Percentiles rank a stretch among this genome's conserved stretches.
phyloP scores from a whole-genome alignment of 228 moss, liverwort and hornwort species.

The Sphagnum fallax region DNA sequence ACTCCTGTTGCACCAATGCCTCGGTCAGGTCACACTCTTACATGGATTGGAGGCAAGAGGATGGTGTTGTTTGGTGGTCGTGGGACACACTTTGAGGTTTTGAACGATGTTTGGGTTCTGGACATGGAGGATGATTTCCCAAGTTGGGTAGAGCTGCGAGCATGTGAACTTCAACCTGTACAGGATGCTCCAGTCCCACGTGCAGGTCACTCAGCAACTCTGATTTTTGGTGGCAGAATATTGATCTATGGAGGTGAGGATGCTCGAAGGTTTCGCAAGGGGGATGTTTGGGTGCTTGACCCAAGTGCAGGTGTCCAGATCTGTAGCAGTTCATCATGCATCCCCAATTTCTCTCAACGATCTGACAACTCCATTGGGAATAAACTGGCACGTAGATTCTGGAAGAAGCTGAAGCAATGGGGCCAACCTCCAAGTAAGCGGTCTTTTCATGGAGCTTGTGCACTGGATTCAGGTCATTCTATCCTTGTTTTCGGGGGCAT shows the following conservation, averaged over 20 bases:
- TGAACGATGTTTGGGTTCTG: constrained; percentile 91
- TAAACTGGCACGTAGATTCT: constrained; percentile 59
- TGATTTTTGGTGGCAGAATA: constrained; percentile 81
- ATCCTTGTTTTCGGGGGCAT: constrained; percentile 92
- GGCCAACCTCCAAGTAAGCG: constrained; percentile 67
- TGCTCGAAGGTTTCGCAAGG: constrained; percentile 62
- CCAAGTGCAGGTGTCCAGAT: constrained; percentile 56
- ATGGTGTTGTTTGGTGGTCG: constrained; percentile 92
- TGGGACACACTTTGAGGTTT: constrained; percentile 69
- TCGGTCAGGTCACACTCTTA: constrained; percentile 77
- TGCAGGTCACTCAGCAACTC: constrained; percentile 89
- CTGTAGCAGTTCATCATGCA: constrained; percentile 32
- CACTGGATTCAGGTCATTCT: constrained; percentile 65
- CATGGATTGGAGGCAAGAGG: constrained; percentile 78
- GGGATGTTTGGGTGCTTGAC: constrained; percentile 88
- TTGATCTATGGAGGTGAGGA: constrained; percentile 93
- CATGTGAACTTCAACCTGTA: constrained; percentile 32
- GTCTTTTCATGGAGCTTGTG: constrained; percentile 87
- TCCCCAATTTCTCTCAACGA: constrained; percentile 22
- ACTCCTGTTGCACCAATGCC: constrained; percentile 58
- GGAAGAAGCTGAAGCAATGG: constrained; percentile 85
- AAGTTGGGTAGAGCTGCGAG: constrained; percentile 68
- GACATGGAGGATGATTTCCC: constrained; percentile 69
- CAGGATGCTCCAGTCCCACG: constrained; percentile 60
- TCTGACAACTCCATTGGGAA: constrained; percentile 22